Evolutionary conservation across 2,329 filamentous ascomycete species (phyloP), one percentile per base, ranked within the genome.

Genomic region (Fusarium vanettenii): DNA sequence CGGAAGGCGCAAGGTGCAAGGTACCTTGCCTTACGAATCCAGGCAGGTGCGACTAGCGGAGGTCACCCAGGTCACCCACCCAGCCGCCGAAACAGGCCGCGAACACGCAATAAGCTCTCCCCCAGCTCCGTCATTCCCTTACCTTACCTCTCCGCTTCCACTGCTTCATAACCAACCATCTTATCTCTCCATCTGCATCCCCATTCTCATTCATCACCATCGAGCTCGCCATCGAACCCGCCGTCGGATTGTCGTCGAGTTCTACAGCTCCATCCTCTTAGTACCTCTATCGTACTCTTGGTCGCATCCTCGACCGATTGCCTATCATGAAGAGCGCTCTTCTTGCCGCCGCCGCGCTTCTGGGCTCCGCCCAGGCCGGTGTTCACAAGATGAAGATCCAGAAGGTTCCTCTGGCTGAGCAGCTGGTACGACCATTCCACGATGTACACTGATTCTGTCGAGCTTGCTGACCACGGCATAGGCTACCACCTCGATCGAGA

Each of bases 371-470:
- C 83, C 90, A 94, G 82, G 96, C 95, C 79, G 95, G 92, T 81
- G 89, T 98, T 77, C 95, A 98, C 91, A 97, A 95, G 90, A 93
- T 98, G 90, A 97, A 97, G 90, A 92, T 99, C 81, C 94, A 98
- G 90, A 99, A 99, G 93, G 88, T 98, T 73, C 93, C 97, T 78
- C 88, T 99, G 69, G 90, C 92, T 60, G 94, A 98, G 84, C 97
- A 98, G 88, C 91, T 99, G 81, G 95, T 97, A 88, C 83, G 93
- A 88, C 14, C 29, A 50, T 33, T 43, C 22, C 48, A 31, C 27
- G 39, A 67, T 69, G 20, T 29, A 41, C 57, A 61, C 60, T 56
- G 20, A 39, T 35, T 13, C 27, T 11, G 25, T 48, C 18, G 43
- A 60, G 41, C 39, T 57, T 62, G 45, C 70, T 79, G 66, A 79